Evolutionary conservation across 129 eudicot genomes (phyloP).

Genomic region (Gnaphalium uliginosum): DNA sequence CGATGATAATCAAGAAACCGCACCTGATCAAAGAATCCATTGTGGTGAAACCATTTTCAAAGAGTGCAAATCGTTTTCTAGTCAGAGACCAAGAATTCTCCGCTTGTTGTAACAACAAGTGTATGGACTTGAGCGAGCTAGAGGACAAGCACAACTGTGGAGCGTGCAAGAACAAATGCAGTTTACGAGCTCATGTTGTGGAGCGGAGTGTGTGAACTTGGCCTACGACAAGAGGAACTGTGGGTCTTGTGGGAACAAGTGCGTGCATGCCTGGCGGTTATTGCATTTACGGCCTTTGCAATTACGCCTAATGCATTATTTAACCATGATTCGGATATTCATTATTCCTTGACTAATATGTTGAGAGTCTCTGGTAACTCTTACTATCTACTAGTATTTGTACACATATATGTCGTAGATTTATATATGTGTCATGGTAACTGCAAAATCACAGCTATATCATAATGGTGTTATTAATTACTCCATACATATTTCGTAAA

Average conservation of each 20-base stretch:
- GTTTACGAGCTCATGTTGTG: constrained; percentile 51
- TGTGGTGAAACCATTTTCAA: too few relatives aligned
- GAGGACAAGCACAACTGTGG: constrained; percentile 47
- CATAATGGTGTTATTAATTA: too few relatives aligned
- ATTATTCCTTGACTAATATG: background rate
- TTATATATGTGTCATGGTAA: too few relatives aligned
- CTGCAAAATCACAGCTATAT: too few relatives aligned
- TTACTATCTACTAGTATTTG: background rate
- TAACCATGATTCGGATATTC: background rate
- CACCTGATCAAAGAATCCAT: too few relatives aligned
- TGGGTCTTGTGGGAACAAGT: background rate
- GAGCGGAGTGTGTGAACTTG: constrained; percentile 53
- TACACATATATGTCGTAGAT: background rate
- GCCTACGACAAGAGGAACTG: background rate
- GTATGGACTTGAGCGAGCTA: background rate
- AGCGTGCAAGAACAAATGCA: constrained; percentile 63
- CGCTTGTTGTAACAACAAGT: background rate
- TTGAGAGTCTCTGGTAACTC: background rate
- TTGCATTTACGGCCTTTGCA: constrained; percentile 21
- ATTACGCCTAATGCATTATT: constrained; percentile 42
- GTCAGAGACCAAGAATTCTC: constrained; percentile 1
- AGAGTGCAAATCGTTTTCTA: too few relatives aligned
- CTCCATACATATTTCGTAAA: too few relatives aligned
- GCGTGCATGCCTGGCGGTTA: too few relatives aligned
- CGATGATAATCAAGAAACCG: background rate